Evolutionary conservation across 2,329 filamentous ascomycete genomes (phyloP), one percentile per base, ranked within the genome.

Genomic region (Pestalotiopsis fici): DNA sequence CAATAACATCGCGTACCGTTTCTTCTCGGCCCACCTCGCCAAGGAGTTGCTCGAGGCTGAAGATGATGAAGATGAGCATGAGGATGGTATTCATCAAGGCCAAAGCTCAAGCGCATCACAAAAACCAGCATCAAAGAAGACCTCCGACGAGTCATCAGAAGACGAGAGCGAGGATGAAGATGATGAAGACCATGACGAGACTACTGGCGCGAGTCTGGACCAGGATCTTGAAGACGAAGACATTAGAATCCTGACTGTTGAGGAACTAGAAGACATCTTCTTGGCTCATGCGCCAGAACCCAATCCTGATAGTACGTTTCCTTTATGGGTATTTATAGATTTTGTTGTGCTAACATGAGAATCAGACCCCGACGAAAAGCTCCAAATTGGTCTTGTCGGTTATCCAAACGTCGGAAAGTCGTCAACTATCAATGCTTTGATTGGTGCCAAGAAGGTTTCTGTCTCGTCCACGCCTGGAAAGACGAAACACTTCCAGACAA

Each of bases 321-420:
- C 21, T 15, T 3, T 13, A n/a, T 60, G 12, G 31, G 6, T 35
- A 9, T 35, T 2, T 11, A 35, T 35, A 35, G 11, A 35, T 35
- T 1, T 7, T 35, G 31, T 35, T 2, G 4, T 2, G 57, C 57
- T 60, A 60, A 60, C 9, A 60, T 21, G 5, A 56, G 6, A 6
- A 23, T 64, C 71, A 85, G 85, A 80, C 3, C 74, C 82, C 9
- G 83, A 84, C 59, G 81, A 81, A 70, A 98, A 97, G 79, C 91
- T 95, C 4, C 90, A 94, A 71, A 96, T 99, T 72, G 96, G 96
- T 74, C 86, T 99, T 23, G 96, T 99, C 47, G 96, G 96, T 68
- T 99, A 99, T 81, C 96, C 96, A 76, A 99, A 99, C 83, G 96
- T 99, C 70, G 96, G 96, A 82, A 99, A 99, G 83, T 99, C 97